Evolutionary conservation across 2,329 filamentous ascomycete species (phyloP).

Genomic region (Trichoderma atroviride): DNA sequence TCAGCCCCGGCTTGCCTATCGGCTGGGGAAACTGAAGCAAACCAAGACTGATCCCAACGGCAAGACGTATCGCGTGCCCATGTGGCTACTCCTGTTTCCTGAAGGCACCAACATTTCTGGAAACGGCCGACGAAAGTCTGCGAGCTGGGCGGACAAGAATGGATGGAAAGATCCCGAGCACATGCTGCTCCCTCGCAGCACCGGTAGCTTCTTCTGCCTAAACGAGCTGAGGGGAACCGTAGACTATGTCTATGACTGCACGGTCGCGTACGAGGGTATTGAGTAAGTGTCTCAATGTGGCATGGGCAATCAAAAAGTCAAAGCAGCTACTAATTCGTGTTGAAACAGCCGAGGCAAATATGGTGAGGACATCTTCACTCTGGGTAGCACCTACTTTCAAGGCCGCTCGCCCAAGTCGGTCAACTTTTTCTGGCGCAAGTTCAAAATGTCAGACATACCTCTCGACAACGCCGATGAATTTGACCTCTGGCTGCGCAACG

Average conservation of each 20-base stretch:
- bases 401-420: constrained; percentile 90
- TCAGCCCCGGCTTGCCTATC: constrained; percentile 72
- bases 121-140: constrained; percentile 71
- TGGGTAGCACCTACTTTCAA: constrained; percentile 84
- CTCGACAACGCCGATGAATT: constrained; percentile 74
- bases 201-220: constrained; percentile 77
- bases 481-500: constrained; percentile 78
- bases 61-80: constrained; percentile 66
- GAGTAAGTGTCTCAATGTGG: constrained; percentile 63
- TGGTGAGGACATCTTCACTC: constrained; percentile 87
- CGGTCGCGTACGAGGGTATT: constrained; percentile 91
- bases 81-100: constrained; percentile 89
- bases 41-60: constrained; percentile 56
- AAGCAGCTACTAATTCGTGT: constrained; percentile 21
- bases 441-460: constrained; percentile 78
- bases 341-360: constrained; percentile 69
- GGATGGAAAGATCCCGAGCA: constrained; percentile 74
- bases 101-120: constrained; percentile 81
- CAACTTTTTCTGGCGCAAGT: constrained; percentile 95
- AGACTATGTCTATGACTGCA: constrained; percentile 89
- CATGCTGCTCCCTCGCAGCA: constrained; percentile 75
- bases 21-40: constrained; percentile 69
- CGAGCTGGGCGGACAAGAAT: constrained; percentile 75
- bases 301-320: neutral
- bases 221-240: constrained; percentile 73